These are phyloP conservation scores for Lentinula lateritia DNA, from an alignment of 768 basidiomycete species.

Conservation along the genomic window DNA sequence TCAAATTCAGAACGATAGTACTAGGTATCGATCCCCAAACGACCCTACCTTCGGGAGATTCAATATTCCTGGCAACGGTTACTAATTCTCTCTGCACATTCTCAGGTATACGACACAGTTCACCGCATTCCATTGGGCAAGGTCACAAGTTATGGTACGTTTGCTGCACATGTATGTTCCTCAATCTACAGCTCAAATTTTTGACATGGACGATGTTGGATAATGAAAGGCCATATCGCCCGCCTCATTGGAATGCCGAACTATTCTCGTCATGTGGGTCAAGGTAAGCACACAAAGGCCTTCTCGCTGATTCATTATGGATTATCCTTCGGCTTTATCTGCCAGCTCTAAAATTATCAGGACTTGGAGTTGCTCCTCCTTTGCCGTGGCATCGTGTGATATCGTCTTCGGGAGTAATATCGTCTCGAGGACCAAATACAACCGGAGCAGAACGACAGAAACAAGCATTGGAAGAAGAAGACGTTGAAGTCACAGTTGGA, in stretches of 20 bases:
- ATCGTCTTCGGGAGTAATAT: constrained; percentile 63
- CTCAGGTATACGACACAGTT: constrained; percentile 67
- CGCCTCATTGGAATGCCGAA: constrained; percentile 76
- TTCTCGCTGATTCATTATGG: neutral
- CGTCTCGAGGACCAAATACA: constrained; percentile 82
- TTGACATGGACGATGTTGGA: neutral
- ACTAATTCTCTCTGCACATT: neutral
- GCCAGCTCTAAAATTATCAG: constrained; percentile 73
- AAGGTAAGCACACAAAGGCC: constrained; percentile 42
- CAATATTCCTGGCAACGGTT: neutral
- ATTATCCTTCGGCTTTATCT: neutral
- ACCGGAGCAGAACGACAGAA: constrained; percentile 70
- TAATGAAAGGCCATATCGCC: constrained; percentile 64
- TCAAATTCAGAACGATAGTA: neutral
- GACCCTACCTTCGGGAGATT: too few relatives aligned
- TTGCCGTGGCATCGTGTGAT: constrained; percentile 84
- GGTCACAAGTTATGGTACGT: constrained; percentile 72
- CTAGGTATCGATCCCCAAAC: neutral
- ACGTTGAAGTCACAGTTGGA: constrained; percentile 64
- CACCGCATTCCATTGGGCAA: constrained; percentile 60
- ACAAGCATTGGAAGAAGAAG: constrained; percentile 74
- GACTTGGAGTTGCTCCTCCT: constrained; percentile 51
- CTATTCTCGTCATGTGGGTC: constrained; percentile 77
- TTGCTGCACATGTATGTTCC: too few relatives aligned
- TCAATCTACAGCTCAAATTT: neutral